Percentiles rank a stretch among this genome's conserved stretches.
Conservation (phyloP, 306 rosid species). For the Quercus suber region DNA sequence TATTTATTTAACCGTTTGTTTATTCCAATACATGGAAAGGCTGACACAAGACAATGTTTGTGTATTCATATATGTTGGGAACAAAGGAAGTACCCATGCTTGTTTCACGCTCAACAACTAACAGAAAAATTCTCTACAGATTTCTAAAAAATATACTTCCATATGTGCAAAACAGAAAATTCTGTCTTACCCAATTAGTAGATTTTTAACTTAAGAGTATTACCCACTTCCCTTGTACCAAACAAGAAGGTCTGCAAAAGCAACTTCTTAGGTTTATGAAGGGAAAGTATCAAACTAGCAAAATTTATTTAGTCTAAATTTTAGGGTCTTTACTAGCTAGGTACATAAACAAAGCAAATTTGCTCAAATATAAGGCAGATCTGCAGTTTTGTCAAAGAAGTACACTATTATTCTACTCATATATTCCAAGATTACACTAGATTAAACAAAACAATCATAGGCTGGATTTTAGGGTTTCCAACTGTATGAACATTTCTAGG, state of each 20-base stretch:
- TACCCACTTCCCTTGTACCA: background rate
- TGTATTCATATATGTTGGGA: no score
- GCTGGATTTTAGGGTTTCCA: conserved; percentile 30
- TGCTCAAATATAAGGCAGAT: conserved; percentile 20
- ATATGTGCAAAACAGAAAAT: no score
- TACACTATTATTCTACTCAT: conserved; percentile 31
- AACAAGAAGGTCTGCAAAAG: conserved; percentile 7
- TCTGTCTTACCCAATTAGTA: background rate
- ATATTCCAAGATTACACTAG: conserved; percentile 28
- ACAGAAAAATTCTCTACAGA: no score
- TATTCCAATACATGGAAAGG: no score
- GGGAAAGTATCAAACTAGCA: conserved; percentile 6
- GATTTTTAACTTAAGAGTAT: conserved; percentile 15
- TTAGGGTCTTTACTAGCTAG: conserved; percentile 26
- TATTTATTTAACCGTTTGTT: no score
- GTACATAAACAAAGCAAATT: conserved; percentile 22
- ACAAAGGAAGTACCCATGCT: no score
- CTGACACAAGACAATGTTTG: no score
- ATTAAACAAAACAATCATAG: conserved; percentile 34
- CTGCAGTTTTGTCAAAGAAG: conserved; percentile 28
- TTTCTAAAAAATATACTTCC: no score
- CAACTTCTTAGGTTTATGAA: conserved; percentile 17
- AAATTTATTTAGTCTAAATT: conserved; percentile 27
- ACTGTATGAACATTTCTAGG: conserved; percentile 46
- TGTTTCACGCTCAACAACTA: no score